Base-by-base conservation (phyloP, 2,329 filamentous ascomycete species). In the Parastagonospora nodorum region DNA sequence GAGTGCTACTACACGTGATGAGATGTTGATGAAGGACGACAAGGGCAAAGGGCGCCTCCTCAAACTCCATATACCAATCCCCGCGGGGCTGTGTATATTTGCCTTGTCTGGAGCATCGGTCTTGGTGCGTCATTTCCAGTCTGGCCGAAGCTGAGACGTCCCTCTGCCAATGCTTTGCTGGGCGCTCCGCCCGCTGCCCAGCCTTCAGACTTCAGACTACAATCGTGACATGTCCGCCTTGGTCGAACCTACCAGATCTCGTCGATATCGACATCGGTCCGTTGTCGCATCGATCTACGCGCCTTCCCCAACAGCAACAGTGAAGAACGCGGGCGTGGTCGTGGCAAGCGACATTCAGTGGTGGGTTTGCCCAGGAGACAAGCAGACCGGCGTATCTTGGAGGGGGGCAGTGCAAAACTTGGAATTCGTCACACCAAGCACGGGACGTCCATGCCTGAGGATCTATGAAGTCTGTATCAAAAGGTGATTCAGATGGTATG, bases 11-110 rank as follows among this genome's bases (percentile, higher is more conserved):
- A 42, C 16, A 48, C 38, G 41, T 41, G 36, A 36, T 28, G 36
- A 33, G 37, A 32, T 28, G 24, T 19, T 47, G 32, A 37, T 19
- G 44, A 40, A 48, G 11, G 16, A n/a, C 2, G 45, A 24, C 27
- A 16, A 42, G 29, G 12, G n/a, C 43, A 43, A 38, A 44, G 42
- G 37, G 45, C 46, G 46, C 49, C 38, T 38, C 35, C 19, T 37
- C 14, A 37, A 53, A 27, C 6, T 19, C 50, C 55, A 57, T 58
- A 58, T 58, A 58, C 40, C 47, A 31, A 32, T 29, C 16, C 41
- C n/a, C 29, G 32, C 19, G 45, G 51, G 57, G 57, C 57, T 59
- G 57, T 59, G 57, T 58, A 53, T 15, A 40, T 28, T 51, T 38
- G 53, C 48, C 46, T 52, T 29, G 36, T 43, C 30, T n/a, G 43